Evolutionary conservation across 495 filamentous ascomycete species (phyloP), one percentile per base, ranked within the genome.

Genomic region (Annulohypoxylon moriforme): DNA sequence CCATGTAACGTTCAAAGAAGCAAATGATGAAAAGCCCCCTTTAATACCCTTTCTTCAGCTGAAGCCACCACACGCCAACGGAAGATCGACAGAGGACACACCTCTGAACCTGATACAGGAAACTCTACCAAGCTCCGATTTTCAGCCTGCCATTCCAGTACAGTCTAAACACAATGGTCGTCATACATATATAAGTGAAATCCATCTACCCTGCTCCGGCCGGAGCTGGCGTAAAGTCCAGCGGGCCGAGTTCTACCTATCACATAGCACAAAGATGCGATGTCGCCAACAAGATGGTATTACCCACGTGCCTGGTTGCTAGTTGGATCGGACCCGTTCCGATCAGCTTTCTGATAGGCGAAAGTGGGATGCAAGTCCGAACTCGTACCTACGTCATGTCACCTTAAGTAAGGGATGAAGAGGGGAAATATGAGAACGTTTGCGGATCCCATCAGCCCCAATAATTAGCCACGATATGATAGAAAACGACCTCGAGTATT

Each of bases 211-310:
- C 20, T 36, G 33, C 34, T 33, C 50, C 55, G 33, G 33, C 56
- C 56, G 56, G 34, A 59, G 56, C 44, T 57, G 18, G 27, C 40
- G 47, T 25, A 55, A 33, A 44, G 29, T n/a, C 60, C 44, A 60
- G 53, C 55, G 33, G 69, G n/a, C 46, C 60, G 38, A 46, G n/a
- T 29, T 47, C 60, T 68, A 53, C 64, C 64, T 72, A 64, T 72
- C 64, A 64, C 60, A 63, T 60, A 64, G 20, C 64, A 68, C 60
- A 64, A 13, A 64, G 69, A 72, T 57, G 46, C 49, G 33, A 47
- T 50, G 13, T 53, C 33, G 33, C 66, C 61, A 59, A 59, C 62
- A 18, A 55, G 53, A 67, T 31, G 36, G 29, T 25, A 53, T 50
- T 24, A 24, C 16, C 70, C 66, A 69, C 66, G 62, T 67, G 62